Evolutionary conservation across 2,329 filamentous ascomycete genomes (phyloP), one percentile per base, ranked within the genome.

Genomic region (Xylariaceae sp.): DNA sequence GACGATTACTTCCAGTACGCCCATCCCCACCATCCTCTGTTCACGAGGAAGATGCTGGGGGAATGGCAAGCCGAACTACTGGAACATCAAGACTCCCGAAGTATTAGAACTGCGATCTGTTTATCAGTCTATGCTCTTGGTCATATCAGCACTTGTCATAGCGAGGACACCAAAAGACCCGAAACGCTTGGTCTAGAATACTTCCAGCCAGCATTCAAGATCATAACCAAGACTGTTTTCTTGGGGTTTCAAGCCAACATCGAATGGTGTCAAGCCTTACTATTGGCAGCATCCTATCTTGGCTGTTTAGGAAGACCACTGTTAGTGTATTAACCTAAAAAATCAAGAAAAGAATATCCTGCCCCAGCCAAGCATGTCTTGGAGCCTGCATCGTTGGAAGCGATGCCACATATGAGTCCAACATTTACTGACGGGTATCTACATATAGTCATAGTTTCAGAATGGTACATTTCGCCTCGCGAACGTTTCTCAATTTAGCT

Each of bases 241-340:
- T 72, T 68, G 70, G 60, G 63, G 0, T 69, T 72, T 49, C 61
- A 63, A 6, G 62, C 69, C 11, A 60, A 55, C 16, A 59, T 70
- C 18, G 43, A 48, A 6, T 53, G 62, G 7, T 71, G 67, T 19
- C 70, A 71, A 48, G 71, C 67, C 6, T 60, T 72, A 10, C 53
- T 72, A 13, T 65, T 73, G 14, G 69, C 67, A 10, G 65, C 66
- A n/a, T 68, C 70, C 1, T 73, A 69, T 52, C 71, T 73, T 51
- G 60, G 66, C 6, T 64, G 69, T 47, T 54, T 69, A 6, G 71
- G 70, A 13, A 60, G 69, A 47, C 71, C 71, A 6, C 61, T 72
- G 54, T 56, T 46, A 50, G 54, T 28, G 7, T 7, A 28, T 28
- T 7, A 7, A 28, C 22, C 22, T 28, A 5, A 28, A 7, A n/a